Base-by-base conservation (phyloP, 179 eudicot genomes). In the Silene noctiflora region DNA sequence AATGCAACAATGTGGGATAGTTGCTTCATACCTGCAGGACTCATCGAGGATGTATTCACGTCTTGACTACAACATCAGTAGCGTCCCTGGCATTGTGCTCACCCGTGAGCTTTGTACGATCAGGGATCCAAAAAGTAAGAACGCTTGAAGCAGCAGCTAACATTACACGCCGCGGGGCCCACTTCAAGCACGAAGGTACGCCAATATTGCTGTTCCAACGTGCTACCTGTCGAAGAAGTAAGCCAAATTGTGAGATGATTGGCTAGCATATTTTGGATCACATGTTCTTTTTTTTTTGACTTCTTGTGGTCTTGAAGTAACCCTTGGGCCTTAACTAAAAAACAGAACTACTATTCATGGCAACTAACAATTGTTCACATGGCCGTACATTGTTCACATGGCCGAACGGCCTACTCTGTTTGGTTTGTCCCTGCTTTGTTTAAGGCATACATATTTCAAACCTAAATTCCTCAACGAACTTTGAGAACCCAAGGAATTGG, bases 91-190 rank as follows among this genome's bases (percentile, higher is more conserved):
- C 29, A 44, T 77, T 75, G 11, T 72, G 66, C 67, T 87, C 88
- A 24, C 69, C 70, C 6, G 70, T 24, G 63, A 81, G 51, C 72
- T 84, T 80, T 4, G 85, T 67, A 68, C 71, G 75, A 69, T 86
- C 77, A n/a, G 96, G 96, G 67, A 92, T 94, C 98, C 98, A 94
- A 65, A 94, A 94, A 0, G 97, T 92, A 53, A 94, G 94, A 67
- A 88, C 95, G 0, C 90, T 87, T 14, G 98, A 88, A 61, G 98
- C 97, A 77, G 97, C 96, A n/a, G 81, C 98, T 72, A 94, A 91
- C 98, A 94, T 91, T 6, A 83, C 93, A 62, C 97, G 76, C 0
- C 96, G 92, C 29, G 98, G 97, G 6, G 98, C 98, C 98, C 98
- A 94, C 81, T 87, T 94, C 80, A 94, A 75, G 86, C 97, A 92